Evolutionary conservation across 2,329 filamentous ascomycete genomes (phyloP), one percentile per base, ranked within the genome.

Genomic region (Magnaporthiopsis rhizophila): DNA sequence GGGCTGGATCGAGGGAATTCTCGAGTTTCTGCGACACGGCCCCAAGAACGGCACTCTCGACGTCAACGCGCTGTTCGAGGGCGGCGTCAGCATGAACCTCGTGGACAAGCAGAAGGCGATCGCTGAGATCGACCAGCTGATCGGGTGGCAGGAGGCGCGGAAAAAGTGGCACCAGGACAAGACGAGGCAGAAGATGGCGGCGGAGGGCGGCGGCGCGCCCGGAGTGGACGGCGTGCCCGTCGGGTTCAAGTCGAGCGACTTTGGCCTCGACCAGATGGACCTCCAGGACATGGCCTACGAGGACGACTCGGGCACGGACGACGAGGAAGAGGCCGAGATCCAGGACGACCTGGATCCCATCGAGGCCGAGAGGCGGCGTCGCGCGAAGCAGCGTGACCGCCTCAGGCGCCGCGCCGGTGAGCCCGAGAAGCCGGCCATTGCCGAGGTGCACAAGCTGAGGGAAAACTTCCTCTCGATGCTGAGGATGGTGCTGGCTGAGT

Each of bases 131-230:
- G 86, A 98, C 72, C 80, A 84, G 36, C 81, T 99, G 62, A 95
- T 99, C 69, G 83, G 88, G 61, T 99, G 95, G 95, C 95, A 99
- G 75, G 91, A 93, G 73, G 91, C 91, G 58, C 83, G 95, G 64
- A 98, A 99, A 83, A 94, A 94, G 78, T 99, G 95, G 95, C 95
- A 99, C 74, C 88, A 94, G 66, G 92, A 96, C 77, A 99, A 99
- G 82, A 99, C 95, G 11, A 82, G 93, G 64, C 95, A 98, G 79
- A 99, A 99, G 83, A 98, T 99, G 95, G 95, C 95, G 0, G 92
- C 92, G 2, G 92, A 94, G 71, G 87, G 87, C 3, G 81, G 74
- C 8, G 81, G 81, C 7, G 61, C 56, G 7, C 45, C 21, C 50
- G 45, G 45, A 26, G 30, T 36, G 9, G 80, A 81, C 32, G 75